A percentile compares a stretch with the other conserved stretches of the same genome.
These are phyloP conservation scores for Acacia crassicarpa DNA, from an alignment of 306 rosid genomes.

Conservation along the genomic window DNA sequence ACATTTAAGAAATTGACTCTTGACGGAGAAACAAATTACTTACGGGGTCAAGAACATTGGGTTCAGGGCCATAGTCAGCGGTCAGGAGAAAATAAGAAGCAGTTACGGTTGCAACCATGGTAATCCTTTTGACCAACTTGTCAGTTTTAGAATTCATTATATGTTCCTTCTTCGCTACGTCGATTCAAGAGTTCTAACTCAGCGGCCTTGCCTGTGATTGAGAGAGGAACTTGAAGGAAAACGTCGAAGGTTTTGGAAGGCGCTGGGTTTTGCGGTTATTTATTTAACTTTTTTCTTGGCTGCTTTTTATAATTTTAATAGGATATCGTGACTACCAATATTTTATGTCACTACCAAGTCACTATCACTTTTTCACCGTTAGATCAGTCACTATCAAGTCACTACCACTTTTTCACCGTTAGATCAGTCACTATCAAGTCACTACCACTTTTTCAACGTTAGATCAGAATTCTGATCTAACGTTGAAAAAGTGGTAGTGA, in stretches of 20 bases:
- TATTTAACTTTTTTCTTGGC: not conserved
- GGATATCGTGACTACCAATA: no score
- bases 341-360: no score
- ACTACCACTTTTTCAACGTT: no score
- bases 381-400: no score
- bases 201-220: not conserved
- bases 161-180: not conserved
- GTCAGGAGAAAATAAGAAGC: slow-evolving; percentile 93
- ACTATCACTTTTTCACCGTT: no score
- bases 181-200: not conserved
- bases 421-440: no score
- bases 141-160: slow-evolving; percentile 60
- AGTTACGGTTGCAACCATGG: slow-evolving; percentile 67
- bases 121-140: slow-evolving; percentile 65
- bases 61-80: slow-evolving; percentile 81
- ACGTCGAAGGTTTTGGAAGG: not conserved
- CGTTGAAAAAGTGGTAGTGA: no score
- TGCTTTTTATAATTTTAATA: no score
- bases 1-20: not conserved
- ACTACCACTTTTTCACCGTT: no score
- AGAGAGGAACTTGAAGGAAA: not conserved
- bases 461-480: no score
- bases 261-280: not conserved
- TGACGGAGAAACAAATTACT: slow-evolving; percentile 7
- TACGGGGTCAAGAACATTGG: slow-evolving; percentile 89